phyloP scores from a whole-genome alignment of 225 moss, liverwort and hornwort genomes.

The Neckera pumila region DNA sequence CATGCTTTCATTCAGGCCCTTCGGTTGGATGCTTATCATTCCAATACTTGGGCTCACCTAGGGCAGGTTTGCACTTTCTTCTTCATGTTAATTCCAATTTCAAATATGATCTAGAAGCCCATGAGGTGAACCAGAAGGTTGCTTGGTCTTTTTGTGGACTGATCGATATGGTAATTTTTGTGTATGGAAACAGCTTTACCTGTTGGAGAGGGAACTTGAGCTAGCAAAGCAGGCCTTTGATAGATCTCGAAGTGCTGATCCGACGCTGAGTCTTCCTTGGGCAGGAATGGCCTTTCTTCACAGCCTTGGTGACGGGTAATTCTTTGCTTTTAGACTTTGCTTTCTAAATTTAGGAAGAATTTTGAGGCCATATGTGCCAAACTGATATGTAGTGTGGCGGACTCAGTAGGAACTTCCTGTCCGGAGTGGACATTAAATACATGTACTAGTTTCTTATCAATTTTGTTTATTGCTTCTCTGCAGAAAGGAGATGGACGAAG shows the following conservation, averaged over 20 bases:
- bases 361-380: background rate
- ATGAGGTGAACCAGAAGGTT: background rate
- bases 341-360: background rate
- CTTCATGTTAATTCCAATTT: background rate
- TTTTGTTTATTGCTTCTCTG: background rate
- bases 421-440: background rate
- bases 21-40: conserved; percentile 88
- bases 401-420: background rate
- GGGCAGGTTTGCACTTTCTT: conserved; percentile 52
- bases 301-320: conserved; percentile 49
- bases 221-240: conserved; percentile 90
- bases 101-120: background rate
- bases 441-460: background rate
- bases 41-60: conserved; percentile 82
- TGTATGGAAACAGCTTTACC: conserved; percentile 61
- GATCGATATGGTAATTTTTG: background rate
- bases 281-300: conserved; percentile 94
- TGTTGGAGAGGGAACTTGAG: conserved; percentile 69
- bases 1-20: conserved; percentile 95
- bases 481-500: conserved; percentile 84
- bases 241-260: conserved; percentile 83
- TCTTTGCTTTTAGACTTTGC: background rate
- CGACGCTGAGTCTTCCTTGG: conserved; percentile 80
- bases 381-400: background rate
- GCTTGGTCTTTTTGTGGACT: background rate